Conservation (phyloP, 2,329 filamentous ascomycete species). For the Beauveria rudraprayagi region DNA sequence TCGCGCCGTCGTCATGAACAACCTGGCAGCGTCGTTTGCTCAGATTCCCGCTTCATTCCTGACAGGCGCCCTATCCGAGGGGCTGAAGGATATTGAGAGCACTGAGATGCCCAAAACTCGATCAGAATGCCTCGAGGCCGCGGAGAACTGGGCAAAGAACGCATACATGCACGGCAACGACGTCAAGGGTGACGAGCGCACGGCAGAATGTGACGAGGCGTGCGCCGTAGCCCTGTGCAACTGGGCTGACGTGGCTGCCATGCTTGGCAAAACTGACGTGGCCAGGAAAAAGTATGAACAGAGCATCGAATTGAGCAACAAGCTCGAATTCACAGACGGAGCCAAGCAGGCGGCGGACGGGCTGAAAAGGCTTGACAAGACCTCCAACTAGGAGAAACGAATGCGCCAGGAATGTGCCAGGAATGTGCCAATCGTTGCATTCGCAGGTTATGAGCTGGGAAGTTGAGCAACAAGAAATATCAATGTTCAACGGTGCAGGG, state of each 20-base stretch:
- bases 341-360: constrained; percentile 45
- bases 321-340: constrained; percentile 44
- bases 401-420: too few relatives aligned
- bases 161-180: constrained; percentile 59
- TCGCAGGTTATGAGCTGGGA: not conserved
- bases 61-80: constrained; percentile 20
- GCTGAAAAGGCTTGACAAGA: constrained; percentile 28
- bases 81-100: constrained; percentile 21
- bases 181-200: constrained; percentile 58
- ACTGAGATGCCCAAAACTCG: constrained; percentile 37
- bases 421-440: too few relatives aligned
- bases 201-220: constrained; percentile 72
- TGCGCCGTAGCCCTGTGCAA: constrained; percentile 83
- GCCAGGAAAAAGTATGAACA: constrained; percentile 63
- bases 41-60: constrained; percentile 46
- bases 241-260: constrained; percentile 73
- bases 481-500: not conserved
- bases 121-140: constrained; percentile 57
- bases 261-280: constrained; percentile 56
- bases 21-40: constrained; percentile 64
- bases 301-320: constrained; percentile 53
- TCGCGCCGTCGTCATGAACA: constrained; percentile 79
- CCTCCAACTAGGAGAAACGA: not conserved
- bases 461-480: not conserved
- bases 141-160: constrained; percentile 70